Conservation (phyloP, 352 stramenopile species). For the Globisporangium parvum region DNA sequence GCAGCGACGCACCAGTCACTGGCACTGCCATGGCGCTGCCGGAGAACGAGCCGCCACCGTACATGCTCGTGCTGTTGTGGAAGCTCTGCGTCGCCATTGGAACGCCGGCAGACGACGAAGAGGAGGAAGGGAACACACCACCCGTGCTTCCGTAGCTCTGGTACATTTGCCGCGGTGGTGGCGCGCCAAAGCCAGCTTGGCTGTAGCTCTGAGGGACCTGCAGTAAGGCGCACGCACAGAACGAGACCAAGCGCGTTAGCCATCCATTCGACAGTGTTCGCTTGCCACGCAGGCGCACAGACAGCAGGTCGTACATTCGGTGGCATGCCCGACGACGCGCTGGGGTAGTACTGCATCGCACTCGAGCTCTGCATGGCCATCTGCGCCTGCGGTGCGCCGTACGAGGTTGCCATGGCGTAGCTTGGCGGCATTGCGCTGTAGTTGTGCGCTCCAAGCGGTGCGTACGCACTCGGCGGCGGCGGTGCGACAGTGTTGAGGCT, state of each 20-base stretch:
- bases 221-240: conserved; percentile 1
- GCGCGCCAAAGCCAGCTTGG: conserved; percentile 2
- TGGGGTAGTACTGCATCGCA: conserved; percentile 10
- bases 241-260: not conserved
- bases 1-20: not conserved
- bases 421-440: conserved; percentile 25
- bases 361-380: conserved; percentile 10
- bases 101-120: conserved; percentile 6
- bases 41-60: conserved; percentile 13
- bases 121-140: not conserved
- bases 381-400: conserved; percentile 1
- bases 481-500: conserved; percentile 24
- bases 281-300: no score
- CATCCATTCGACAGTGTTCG: not conserved
- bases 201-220: conserved; percentile 3
- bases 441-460: not conserved
- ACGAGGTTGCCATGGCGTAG: conserved; percentile 38
- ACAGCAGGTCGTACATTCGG: conserved; percentile 5
- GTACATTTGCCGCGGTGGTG: conserved; percentile 11
- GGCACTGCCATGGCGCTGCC: conserved; percentile 4
- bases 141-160: conserved; percentile 1
- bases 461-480: not conserved
- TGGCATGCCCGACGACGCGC: conserved; percentile 10
- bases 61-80: conserved; percentile 10
- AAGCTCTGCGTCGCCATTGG: conserved; percentile 29